Evolutionary conservation across 176 grass and related monocot species (phyloP).

Genomic region (Leersia perrieri): DNA sequence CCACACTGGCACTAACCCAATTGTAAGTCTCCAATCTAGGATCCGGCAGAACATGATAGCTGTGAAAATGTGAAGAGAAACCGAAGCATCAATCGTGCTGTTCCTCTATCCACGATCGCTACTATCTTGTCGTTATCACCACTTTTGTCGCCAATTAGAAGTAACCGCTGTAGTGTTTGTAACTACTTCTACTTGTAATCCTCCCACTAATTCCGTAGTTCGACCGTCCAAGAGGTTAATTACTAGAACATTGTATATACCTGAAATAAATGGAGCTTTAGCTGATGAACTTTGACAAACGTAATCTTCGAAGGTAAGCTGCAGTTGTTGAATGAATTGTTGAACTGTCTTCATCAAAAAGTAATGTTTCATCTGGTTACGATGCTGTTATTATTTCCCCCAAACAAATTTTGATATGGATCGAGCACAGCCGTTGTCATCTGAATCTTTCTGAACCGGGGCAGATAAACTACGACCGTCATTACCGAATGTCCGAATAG

Average conservation of each 20-base stretch:
- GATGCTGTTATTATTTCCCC: background rate
- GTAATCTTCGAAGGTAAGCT: background rate
- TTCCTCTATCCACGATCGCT: background rate
- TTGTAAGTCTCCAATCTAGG: background rate
- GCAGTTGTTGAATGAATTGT: background rate
- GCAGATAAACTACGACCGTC: no score
- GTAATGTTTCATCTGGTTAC: background rate
- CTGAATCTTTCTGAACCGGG: background rate
- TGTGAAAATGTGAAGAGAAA: constrained; percentile 23
- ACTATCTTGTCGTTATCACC: background rate
- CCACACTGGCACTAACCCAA: constrained; percentile 43
- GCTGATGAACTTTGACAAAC: constrained; percentile 6
- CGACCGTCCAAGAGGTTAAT: background rate
- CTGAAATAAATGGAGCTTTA: constrained; percentile 44
- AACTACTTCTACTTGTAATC: constrained; percentile 29
- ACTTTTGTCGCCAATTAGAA: constrained; percentile 20
- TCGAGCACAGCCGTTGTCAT: background rate
- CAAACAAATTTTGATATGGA: background rate
- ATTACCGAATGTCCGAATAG: no score
- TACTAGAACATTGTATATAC: constrained; percentile 50
- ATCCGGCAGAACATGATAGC: background rate
- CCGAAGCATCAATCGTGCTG: constrained; percentile 17
- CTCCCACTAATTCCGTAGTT: constrained; percentile 36
- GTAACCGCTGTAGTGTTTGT: constrained; percentile 32
- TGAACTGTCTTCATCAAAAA: background rate